These are phyloP conservation scores for Clavispora carvajalis DNA, from an alignment of 805 yeast species.

Conservation along the genomic window DNA sequence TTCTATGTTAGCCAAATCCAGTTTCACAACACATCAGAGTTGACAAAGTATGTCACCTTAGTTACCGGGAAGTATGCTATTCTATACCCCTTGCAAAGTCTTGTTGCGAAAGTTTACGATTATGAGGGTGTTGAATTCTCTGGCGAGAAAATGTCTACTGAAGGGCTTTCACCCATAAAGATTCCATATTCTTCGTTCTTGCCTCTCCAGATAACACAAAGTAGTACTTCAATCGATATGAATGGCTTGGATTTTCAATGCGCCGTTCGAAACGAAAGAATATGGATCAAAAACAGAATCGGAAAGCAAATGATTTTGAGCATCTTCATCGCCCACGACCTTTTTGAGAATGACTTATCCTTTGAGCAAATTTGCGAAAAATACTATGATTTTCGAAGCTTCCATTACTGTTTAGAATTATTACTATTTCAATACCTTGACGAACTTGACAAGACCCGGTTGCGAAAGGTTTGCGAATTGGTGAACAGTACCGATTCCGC, in stretches of 20 bases:
- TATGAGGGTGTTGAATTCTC: conserved; percentile 13
- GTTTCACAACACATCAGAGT: conserved; percentile 7
- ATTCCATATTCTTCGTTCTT: conserved; percentile 17
- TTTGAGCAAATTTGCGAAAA: conserved; percentile 25
- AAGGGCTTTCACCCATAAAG: conserved; percentile 21
- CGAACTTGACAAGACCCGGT: conserved; percentile 3
- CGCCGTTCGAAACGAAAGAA: conserved; percentile 21
- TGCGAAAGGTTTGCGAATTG: conserved; percentile 11
- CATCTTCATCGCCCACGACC: conserved; percentile 44
- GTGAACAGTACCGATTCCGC: conserved; percentile 13
- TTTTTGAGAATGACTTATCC: conserved; percentile 16
- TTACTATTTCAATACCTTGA: conserved; percentile 40
- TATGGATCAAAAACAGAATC: conserved; percentile 27
- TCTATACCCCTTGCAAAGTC: conserved; percentile 22
- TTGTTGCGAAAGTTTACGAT: conserved; percentile 18
- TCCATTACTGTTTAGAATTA: conserved; percentile 46
- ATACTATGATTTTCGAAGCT: conserved; percentile 38
- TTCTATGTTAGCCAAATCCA: conserved; percentile 23
- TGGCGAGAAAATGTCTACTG: conserved; percentile 11
- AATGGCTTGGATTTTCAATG: conserved; percentile 38
- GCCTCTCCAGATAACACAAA: conserved; percentile 7
- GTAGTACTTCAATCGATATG: conserved; percentile 29
- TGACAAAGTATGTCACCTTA: conserved; percentile 21
- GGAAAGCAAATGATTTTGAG: conserved; percentile 41
- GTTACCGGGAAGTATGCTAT: conserved; percentile 36